Evolutionary conservation across 345 rosid genomes (phyloP), one percentile per base, ranked within the genome.

Genomic region (Arabis hirsuta): DNA sequence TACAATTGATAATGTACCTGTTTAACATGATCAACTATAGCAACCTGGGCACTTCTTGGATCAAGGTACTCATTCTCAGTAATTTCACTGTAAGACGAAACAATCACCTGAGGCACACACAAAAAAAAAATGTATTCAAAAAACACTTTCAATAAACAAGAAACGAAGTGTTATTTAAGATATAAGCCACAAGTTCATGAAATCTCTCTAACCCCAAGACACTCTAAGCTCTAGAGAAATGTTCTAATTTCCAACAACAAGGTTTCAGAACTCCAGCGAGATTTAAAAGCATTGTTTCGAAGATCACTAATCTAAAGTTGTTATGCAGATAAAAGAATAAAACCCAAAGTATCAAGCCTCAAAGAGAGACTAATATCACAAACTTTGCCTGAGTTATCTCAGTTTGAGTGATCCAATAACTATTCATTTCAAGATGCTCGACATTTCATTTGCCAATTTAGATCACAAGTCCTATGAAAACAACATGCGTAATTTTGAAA

Each of bases 11-110:
- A 57, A 73, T 73, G 62, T 65, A 95, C 99, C 88, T 95, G 99
- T 84, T 92, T 95, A 59, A 92, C 84, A 85, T 95, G 99, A 76
- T 95, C 87, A 58, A 95, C 85, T 42, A 75, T 65, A 27, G 96
- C 99, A 71, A 92, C 96, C 77, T 88, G 96, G 1, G 94, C 91
- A 74, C 92, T 92, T 78, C 93, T 88, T 41, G 99, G 96, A 83
- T 95, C 99, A 76, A 95, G 82, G 61, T 76, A 95, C 84, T 86
- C 87, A 53, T 84, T 86, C 72, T 81, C 80, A 44, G 65, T 75
- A 54, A 95, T 55, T 74, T 91, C 98, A 44, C 87, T 86, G 54
- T 76, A 87, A 36, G 87, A 69, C 24, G 99, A 85, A 66, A 92
- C 61, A 77, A 92, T 67, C 61, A 88, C 89, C 98, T 94, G 77